These are phyloP conservation scores for Lenwebbia sp. DNA, from an alignment of 345 rosid genomes.

Conservation along the genomic window DNA sequence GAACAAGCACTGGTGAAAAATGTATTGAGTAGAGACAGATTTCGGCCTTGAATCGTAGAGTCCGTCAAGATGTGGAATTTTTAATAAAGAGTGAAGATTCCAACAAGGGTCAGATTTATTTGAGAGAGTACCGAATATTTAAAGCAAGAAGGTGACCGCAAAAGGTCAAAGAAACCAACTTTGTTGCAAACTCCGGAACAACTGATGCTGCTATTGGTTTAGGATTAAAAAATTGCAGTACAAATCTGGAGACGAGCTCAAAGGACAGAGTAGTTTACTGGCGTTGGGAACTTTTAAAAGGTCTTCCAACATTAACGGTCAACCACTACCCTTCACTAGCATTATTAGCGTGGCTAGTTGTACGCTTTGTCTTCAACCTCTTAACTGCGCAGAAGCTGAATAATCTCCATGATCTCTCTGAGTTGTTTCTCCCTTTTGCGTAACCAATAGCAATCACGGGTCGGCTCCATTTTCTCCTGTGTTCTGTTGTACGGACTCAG, in stretches of 20 bases:
- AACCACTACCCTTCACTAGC: neutral
- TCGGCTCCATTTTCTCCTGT: neutral
- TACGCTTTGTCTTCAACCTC: neutral
- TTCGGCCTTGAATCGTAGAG: conserved; percentile 7
- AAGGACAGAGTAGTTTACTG: neutral
- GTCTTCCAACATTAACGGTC: neutral
- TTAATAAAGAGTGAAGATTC: conserved; percentile 5
- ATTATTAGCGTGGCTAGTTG: neutral
- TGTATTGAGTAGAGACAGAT: neutral
- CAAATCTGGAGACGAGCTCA: neutral
- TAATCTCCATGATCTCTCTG: neutral
- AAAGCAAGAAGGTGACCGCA: neutral
- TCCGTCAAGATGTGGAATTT: conserved; percentile 13
- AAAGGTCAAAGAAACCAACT: neutral
- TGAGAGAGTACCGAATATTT: neutral
- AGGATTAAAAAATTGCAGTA: neutral
- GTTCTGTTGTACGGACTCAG: neutral
- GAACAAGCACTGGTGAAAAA: neutral
- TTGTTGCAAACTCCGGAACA: neutral
- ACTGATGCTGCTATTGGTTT: neutral
- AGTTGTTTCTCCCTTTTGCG: neutral
- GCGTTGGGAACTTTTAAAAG: neutral
- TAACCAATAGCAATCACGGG: neutral
- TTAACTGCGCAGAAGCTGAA: neutral
- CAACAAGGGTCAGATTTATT: neutral